A percentile compares a stretch with the other conserved stretches of the same genome.
Evolutionary conservation across 2,329 filamentous ascomycete species (phyloP).

Genomic region (Ophioceras dolichostomum): DNA sequence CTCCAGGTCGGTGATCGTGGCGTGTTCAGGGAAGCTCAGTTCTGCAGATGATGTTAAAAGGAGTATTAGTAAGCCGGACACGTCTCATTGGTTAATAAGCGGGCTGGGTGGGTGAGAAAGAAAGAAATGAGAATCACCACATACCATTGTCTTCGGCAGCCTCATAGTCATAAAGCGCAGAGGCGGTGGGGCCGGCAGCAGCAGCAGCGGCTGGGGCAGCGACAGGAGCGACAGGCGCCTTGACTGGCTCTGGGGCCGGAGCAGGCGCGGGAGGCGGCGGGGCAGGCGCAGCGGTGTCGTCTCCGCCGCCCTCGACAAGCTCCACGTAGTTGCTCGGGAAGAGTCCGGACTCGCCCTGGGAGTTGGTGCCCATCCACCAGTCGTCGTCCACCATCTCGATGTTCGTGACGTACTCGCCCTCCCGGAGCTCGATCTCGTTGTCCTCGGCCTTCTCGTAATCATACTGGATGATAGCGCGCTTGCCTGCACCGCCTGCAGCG

Average conservation of each 20-base stretch:
- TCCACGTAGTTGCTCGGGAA: slow-evolving; percentile 98
- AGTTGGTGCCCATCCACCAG: slow-evolving; percentile 97
- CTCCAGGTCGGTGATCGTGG: slow-evolving; percentile 70
- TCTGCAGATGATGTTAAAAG: slow-evolving; percentile 30
- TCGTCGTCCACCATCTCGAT: slow-evolving; percentile 98
- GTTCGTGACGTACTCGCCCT: slow-evolving; percentile 79
- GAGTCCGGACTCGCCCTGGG: slow-evolving; percentile 69
- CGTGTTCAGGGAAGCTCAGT: slow-evolving; percentile 78
- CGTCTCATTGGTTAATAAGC: too few relatives aligned
- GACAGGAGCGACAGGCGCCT: slow-evolving; percentile 13
- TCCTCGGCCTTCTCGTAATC: slow-evolving; percentile 98
- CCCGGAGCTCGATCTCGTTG: slow-evolving; percentile 84
- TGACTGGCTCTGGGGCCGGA: slow-evolving; percentile 12
- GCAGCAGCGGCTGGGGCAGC: slow-evolving; percentile 24
- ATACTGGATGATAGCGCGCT: slow-evolving; percentile 72
- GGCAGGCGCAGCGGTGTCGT: slow-evolving; percentile 15
- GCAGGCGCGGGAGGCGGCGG: slow-evolving; percentile 15
- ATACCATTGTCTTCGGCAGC: slow-evolving; percentile 85
- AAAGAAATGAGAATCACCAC: slow-evolving; percentile 14
- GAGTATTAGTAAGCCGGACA: slow-evolving; percentile 11
- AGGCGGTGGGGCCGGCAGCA: slow-evolving; percentile 53
- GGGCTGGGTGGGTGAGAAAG: too few relatives aligned
- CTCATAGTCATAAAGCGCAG: slow-evolving; percentile 89
- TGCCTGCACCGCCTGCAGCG: slow-evolving; percentile 33
- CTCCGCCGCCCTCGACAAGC: slow-evolving; percentile 42